Percentiles rank a stretch among this genome's conserved stretches.
Evolutionary conservation across 306 rosid species (phyloP).

Genomic region (Senna tora): DNA sequence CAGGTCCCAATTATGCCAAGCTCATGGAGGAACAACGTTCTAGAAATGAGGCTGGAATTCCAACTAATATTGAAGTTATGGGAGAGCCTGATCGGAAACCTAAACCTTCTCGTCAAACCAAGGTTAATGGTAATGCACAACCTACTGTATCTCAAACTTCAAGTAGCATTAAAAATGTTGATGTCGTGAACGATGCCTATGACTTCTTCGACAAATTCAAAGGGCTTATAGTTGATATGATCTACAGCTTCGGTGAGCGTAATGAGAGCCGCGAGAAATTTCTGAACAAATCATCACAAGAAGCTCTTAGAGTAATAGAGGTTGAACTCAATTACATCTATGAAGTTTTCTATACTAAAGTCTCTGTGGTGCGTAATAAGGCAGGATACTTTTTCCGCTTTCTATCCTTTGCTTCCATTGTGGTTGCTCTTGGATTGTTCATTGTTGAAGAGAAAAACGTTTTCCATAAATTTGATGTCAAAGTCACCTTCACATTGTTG

Average conservation of each 20-base stretch:
- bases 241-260: constrained; percentile 42
- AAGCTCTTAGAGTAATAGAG: constrained; percentile 42
- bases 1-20: constrained; percentile 53
- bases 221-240: constrained; percentile 53
- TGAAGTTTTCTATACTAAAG: constrained; percentile 55
- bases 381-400: constrained; percentile 15
- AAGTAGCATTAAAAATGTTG: too few species aligned
- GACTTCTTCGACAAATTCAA: constrained; percentile 39
- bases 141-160: neutral
- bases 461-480: constrained; percentile 35
- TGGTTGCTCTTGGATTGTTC: constrained; percentile 36
- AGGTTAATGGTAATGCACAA: too few species aligned
- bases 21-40: constrained; percentile 46
- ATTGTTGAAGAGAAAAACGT: constrained; percentile 23
- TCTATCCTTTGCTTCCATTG: constrained; percentile 25
- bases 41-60: constrained; percentile 33
- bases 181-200: constrained; percentile 30
- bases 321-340: constrained; percentile 56
- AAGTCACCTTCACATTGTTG: constrained; percentile 45
- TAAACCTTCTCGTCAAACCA: neutral
- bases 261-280: constrained; percentile 42
- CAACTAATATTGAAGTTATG: constrained; percentile 30
- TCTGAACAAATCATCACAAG: fast-evolving
- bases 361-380: neutral
- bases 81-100: constrained; percentile 33